phyloP scores from a whole-genome alignment of 371 early-diverging fungal genomes.

The Syncephalastrum monosporum region DNA sequence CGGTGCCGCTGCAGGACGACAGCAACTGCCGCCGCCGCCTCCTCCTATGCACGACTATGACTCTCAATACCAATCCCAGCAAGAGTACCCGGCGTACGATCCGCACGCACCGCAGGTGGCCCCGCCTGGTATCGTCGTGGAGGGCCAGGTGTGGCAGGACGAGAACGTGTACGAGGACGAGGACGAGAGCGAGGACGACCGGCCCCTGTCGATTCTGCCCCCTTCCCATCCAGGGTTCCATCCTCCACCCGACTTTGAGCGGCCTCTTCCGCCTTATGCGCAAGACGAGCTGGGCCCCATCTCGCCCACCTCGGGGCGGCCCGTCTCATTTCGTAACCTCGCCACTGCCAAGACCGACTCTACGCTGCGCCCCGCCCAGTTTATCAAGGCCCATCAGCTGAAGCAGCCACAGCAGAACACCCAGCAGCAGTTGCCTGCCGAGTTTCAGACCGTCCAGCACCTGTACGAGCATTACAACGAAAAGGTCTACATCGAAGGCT shows the following conservation, averaged over 20 bases:
- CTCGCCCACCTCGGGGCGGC: constrained; percentile 6
- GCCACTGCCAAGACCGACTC: constrained; percentile 20
- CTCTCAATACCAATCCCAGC: too few species aligned
- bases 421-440: constrained; percentile 17
- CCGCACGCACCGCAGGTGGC: too few species aligned
- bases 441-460: constrained; percentile 29
- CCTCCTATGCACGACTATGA: too few species aligned
- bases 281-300: too few species aligned
- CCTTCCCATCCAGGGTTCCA: constrained; percentile 1
- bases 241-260: constrained; percentile 6
- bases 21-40: too few species aligned
- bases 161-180: constrained; percentile 1
- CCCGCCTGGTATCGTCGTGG: constrained; percentile 13
- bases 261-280: too few species aligned
- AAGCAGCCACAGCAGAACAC: constrained; percentile 5
- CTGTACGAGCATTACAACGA: constrained; percentile 55
- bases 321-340: constrained; percentile 30
- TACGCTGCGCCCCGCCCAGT: constrained; percentile 28
- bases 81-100: too few species aligned
- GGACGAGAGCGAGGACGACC: constrained; percentile 18
- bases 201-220: constrained; percentile 9
- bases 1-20: too few species aligned
- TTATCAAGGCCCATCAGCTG: constrained; percentile 34
- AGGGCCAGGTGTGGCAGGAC: constrained; percentile 12
- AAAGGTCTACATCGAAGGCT: constrained; percentile 70